Evolutionary conservation across 1,284 basidiomycete genomes (phyloP), one percentile per base, ranked within the genome.

Genomic region (Papiliotrema terrestris): DNA sequence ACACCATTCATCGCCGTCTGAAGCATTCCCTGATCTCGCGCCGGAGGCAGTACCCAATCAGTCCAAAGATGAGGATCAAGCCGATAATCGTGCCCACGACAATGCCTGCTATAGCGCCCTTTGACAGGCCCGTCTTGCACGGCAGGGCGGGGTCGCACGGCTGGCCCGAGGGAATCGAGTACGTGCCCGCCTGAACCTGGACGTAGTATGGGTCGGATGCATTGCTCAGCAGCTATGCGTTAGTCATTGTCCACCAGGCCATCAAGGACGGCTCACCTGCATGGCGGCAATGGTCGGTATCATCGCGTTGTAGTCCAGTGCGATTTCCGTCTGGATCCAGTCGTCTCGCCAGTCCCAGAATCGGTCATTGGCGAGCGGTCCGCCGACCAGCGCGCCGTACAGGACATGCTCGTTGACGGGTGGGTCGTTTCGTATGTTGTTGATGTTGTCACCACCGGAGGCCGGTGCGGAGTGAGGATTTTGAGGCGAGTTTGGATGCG

Each of bases 391-490:
- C 19, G 86, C 91, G 36, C 93, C 93, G 67, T 92, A 94, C 2
- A 96, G 76, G 3, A 89, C 81, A 67, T 91, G 83, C 0, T 84
- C 82, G 72, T 89, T 86, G 54, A 83, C 74, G 8, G 78, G 77
- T 0, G 92, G 92, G 41, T 80, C 81, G 4, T 82, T 87, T 68
- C 95, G 84, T 62, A 96, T 86, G 49, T 68, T 56, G 20, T 66
- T 75, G 55, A 89, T 81, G 58, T 85, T 71, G 35, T 50, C 80
- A 0, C 89, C 91, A 39, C 92, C 92, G 52, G 86, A 87, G 1
- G 93, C 87, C 74, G 88, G 80, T 1, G 89, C 91, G 8, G 88
- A 90, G 70, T 94, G 90, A 0, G 92, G 91, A 72, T 94, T 95
- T 47, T 82, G 76, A 0, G 92, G 90, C 20, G 91, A 88, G 76